Base-by-base conservation (phyloP, 1,284 basidiomycete genomes). In the Fomitopsis palustris region DNA sequence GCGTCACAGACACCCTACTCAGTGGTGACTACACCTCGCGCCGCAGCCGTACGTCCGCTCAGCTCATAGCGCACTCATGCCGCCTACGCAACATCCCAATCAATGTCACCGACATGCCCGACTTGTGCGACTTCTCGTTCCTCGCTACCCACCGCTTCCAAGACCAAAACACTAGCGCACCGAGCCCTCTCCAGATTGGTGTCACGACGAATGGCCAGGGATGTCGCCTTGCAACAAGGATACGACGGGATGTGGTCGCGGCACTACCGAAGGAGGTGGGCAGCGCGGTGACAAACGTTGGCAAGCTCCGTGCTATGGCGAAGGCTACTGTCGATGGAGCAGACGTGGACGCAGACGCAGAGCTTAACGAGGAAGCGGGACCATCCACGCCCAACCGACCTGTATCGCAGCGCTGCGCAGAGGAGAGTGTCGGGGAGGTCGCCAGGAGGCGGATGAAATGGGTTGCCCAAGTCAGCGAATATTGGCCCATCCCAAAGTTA, bases 161-260 rank as follows among this genome's bases (percentile, higher is more conserved):
- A 3, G 77, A 82, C 61, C 64, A 76, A 7, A 66, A 70, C n/a
- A 77, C 76, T 1, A 78, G 78, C 5, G 68, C 69, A 58, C 76
- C 82, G 5, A 85, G 84, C 0, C 77, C 90, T 2, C 78, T 98
- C 0, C 95, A 98, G 69, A 75, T 99, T 12, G 93, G 91, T 0
- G 84, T 98, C 1, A 93, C 94, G 0, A 96, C 96, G 1, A 98
- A 97, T 66, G 94, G 95, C 0, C 84, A 90, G 61, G 96, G 96
- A 1, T 98, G 96, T 69, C 79, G 96, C 14, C 78, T 99, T 3
- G 91, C 90, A 0, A 84, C 87, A 1, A 81, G 96, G 10, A 77
- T 99, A 39, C 84, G 87, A 45, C 78, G 96, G 27, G 94, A 98
- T 42, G 86, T 98, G 53, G 87, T 96, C 2, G 78, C 88, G 0